These are phyloP conservation scores for Colletotrichum salicis DNA, from an alignment of 2,329 filamentous ascomycete genomes.

Conservation along the genomic window DNA sequence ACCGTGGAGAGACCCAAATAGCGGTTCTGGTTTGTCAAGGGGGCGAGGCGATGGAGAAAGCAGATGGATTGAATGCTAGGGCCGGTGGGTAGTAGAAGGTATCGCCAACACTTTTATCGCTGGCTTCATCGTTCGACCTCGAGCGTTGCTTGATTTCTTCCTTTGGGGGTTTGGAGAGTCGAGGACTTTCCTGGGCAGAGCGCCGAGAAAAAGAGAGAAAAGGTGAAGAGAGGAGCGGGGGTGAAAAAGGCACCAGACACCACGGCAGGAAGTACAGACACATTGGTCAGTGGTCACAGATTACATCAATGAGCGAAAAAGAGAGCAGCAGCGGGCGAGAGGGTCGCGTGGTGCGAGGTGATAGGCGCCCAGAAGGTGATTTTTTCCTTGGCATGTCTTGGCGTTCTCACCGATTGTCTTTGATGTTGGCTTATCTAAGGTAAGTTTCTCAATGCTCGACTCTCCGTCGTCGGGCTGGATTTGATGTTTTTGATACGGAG, in stretches of 20 bases:
- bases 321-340: not conserved
- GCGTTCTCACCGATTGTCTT: slow-evolving; percentile 19
- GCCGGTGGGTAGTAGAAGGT: not conserved
- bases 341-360: slow-evolving; percentile 34
- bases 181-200: not conserved
- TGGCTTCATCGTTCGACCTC: not conserved
- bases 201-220: not conserved
- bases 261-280: not conserved
- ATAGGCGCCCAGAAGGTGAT: slow-evolving; percentile 24
- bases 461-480: not conserved
- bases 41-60: not conserved
- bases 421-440: not conserved
- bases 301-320: slow-evolving; percentile 33
- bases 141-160: not conserved
- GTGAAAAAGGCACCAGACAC: not conserved
- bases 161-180: not conserved
- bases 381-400: slow-evolving; percentile 26
- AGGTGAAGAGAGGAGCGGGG: not conserved
- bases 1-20: not conserved
- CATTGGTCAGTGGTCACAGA: not conserved
- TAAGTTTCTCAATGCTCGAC: not conserved
- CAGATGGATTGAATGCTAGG: not conserved
- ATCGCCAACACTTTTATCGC: not conserved
- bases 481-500: not conserved
- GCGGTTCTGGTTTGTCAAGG: not conserved